Percentiles rank a stretch among this genome's conserved stretches.
Evolutionary conservation across 2,329 filamentous ascomycete genomes (phyloP).

Genomic region (Aureobasidium sp.): DNA sequence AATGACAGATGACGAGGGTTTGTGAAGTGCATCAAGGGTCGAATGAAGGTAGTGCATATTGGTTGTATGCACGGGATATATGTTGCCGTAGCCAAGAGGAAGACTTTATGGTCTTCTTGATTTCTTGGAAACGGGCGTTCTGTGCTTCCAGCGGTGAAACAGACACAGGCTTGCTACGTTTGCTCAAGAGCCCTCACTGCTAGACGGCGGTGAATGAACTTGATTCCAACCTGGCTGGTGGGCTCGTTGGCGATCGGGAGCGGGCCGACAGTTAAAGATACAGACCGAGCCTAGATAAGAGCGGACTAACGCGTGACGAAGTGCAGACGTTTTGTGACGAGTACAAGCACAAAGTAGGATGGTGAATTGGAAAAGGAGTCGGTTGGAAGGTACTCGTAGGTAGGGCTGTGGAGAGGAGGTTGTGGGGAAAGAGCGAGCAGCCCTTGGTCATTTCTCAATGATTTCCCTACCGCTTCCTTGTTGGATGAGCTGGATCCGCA

Average conservation of each 20-base stretch:
- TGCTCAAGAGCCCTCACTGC: background rate
- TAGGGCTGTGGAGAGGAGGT: background rate
- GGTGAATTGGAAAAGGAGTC: background rate
- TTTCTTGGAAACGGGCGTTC: constrained; percentile 1
- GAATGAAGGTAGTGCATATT: background rate
- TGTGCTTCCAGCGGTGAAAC: constrained; percentile 6
- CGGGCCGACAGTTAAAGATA: constrained; percentile 6
- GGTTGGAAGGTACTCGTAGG: background rate
- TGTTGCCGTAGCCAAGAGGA: background rate
- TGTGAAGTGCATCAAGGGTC: background rate
- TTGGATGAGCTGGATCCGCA: background rate
- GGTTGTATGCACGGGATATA: background rate
- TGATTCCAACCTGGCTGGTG: background rate
- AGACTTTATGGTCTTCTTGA: background rate
- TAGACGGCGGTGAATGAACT: background rate
- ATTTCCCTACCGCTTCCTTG: background rate
- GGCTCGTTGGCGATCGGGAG: background rate
- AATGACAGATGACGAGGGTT: background rate
- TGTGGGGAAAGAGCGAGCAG: background rate
- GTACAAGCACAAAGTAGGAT: background rate
- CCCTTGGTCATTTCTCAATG: background rate
- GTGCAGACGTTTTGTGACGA: background rate
- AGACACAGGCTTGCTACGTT: background rate
- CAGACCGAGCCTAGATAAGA: constrained; percentile 9
- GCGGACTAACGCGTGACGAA: background rate